Percentiles rank a stretch among this genome's conserved stretches.
phyloP scores from a whole-genome alignment of 2,329 filamentous ascomycete genomes.

The Fusarium denticulatum region DNA sequence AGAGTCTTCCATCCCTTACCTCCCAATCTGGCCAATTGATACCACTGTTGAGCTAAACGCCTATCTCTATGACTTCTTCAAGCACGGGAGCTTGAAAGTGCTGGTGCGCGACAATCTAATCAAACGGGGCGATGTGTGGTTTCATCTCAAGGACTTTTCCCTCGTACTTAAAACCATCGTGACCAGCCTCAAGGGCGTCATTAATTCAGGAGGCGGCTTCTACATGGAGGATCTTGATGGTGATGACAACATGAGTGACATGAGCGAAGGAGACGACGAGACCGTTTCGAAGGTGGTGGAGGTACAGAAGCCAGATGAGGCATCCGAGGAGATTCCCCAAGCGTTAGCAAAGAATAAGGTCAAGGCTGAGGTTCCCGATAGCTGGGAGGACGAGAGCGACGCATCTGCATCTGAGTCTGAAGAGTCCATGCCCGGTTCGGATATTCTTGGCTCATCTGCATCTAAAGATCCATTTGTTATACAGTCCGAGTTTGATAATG shows the following conservation, averaged over 20 bases:
- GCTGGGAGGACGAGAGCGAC: conserved; percentile 51
- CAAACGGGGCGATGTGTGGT: conserved; percentile 76
- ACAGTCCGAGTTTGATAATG: conserved; percentile 44
- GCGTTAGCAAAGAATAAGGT: background rate
- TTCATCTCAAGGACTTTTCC: conserved; percentile 69
- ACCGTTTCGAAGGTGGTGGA: conserved; percentile 3
- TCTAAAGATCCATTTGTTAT: background rate
- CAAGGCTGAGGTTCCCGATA: conserved; percentile 49
- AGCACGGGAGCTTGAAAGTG: conserved; percentile 71
- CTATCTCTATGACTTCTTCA: conserved; percentile 81
- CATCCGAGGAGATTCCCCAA: background rate
- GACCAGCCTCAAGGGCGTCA: conserved; percentile 68
- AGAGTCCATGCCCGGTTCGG: background rate
- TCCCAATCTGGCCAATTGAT: conserved; percentile 69
- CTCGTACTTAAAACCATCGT: conserved; percentile 76
- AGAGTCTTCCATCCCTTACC: conserved; percentile 75
- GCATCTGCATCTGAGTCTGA: conserved; percentile 43
- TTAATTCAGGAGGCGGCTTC: conserved; percentile 52
- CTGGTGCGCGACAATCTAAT: conserved; percentile 74
- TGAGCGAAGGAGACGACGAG: background rate
- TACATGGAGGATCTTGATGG: conserved; percentile 47
- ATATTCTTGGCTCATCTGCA: conserved; percentile 40
- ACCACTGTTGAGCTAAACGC: conserved; percentile 65
- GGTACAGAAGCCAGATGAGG: background rate
- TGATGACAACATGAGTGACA: conserved; percentile 41